Evolutionary conservation across 1,284 basidiomycete species (phyloP), one percentile per base, ranked within the genome.

Genomic region (Melampsora allii-populina): DNA sequence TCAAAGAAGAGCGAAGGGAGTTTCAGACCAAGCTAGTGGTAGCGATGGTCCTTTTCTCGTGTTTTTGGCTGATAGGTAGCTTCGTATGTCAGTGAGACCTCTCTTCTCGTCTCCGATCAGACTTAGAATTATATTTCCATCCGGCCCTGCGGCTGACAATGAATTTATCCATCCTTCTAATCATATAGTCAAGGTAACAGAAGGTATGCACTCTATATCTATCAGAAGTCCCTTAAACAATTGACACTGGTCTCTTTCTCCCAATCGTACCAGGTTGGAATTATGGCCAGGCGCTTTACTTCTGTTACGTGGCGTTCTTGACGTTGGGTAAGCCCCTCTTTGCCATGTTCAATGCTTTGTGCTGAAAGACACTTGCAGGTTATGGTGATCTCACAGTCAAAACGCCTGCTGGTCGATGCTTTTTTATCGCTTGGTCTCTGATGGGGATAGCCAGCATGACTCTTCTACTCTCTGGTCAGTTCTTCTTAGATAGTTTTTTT

Each of bases 361-460:
- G 59, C 10, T 31, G 19, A 61, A 19, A 39, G 12, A 9, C 17
- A 3, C n/a, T 45, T 9, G 24, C 5, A 73, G 71, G 71, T 36
- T 73, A 73, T 29, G 71, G 71, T 21, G 71, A 73, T 46, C 29
- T 59, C 39, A 66, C 71, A n/a, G 50, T 60, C 10, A 36, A 31
- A 59, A 58, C 50, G 58, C 53, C 71, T 48, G 71, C 63, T 2
- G 71, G 71, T 31, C 48, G 71, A 36, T 36, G 50, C 42, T 65
- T 73, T 39, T 73, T 66, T 39, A 65, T 73, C 50, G 71, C 63
- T 39, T 73, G 71, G 71, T 56, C 71, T 31, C 29, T 73, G 29
- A 33, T 73, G 39, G 71, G 71, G 4, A 73, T 73, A 36, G 71
- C 60, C 2, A 73, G 59, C 31, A 73, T 73, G 71, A 73, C 71